These are phyloP conservation scores for Echites panduratus DNA, from an alignment of 257 asterid species.

Conservation along the genomic window DNA sequence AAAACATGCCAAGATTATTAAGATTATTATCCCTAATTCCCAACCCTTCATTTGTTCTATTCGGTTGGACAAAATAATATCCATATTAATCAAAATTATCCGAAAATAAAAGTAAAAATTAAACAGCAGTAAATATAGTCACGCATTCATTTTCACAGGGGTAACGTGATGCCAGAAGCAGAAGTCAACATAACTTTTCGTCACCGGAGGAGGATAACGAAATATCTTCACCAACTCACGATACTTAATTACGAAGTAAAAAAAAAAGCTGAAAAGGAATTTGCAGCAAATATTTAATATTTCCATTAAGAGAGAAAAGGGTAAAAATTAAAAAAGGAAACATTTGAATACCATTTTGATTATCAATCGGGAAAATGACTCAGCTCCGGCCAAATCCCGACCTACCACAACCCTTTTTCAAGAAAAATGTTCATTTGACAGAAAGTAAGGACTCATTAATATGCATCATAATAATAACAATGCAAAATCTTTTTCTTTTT, in stretches of 20 bases:
- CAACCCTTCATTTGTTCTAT: background rate
- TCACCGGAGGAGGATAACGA: conserved; percentile 1
- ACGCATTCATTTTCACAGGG: background rate
- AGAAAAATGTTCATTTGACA: conserved; percentile 19
- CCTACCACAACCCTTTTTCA: background rate
- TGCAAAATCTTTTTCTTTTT: conserved; percentile 14
- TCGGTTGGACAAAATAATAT: background rate
- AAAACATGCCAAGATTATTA: background rate
- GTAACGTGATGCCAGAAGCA: background rate
- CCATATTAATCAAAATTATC: background rate
- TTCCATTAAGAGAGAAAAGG: background rate
- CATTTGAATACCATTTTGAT: background rate
- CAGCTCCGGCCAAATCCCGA: conserved; percentile 1
- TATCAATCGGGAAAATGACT: conserved; percentile 13
- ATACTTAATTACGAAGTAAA: conserved; percentile 41
- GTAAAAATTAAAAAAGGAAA: background rate
- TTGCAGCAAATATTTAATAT: background rate
- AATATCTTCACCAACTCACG: conserved; percentile 33
- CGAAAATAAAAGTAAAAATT: background rate
- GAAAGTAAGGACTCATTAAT: conserved; percentile 7
- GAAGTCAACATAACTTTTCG: conserved; percentile 11
- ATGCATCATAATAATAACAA: conserved; percentile 9
- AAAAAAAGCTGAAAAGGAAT: background rate
- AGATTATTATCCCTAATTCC: background rate
- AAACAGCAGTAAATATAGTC: background rate